Evolutionary conservation across 2,329 filamentous ascomycete species (phyloP).

Genomic region (Exophiala viscosa): DNA sequence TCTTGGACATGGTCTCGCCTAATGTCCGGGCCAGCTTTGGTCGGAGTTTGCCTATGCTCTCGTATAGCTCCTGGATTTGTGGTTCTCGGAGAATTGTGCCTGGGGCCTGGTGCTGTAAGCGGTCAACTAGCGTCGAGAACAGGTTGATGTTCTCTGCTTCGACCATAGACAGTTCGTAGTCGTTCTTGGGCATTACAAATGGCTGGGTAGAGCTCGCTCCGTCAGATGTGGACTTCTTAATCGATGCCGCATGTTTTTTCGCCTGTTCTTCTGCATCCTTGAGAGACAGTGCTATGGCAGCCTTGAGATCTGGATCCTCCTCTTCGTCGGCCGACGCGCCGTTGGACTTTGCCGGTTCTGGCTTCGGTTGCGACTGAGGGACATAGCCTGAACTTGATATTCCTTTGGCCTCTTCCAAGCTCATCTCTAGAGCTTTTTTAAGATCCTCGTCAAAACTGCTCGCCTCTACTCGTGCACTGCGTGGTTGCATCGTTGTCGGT

Average conservation of each 20-base stretch:
- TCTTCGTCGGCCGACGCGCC: conserved; percentile 60
- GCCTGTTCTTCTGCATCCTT: conserved; percentile 99
- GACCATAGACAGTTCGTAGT: conserved; percentile 88
- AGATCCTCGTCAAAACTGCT: conserved; percentile 92
- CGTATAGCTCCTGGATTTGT: conserved; percentile 96
- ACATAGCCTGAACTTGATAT: conserved; percentile 66
- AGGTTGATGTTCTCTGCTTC: conserved; percentile 98
- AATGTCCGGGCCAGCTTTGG: conserved; percentile 94
- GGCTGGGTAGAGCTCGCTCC: conserved; percentile 47
- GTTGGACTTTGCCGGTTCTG: conserved; percentile 39
- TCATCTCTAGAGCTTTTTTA: conserved; percentile 93
- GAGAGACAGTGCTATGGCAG: conserved; percentile 89
- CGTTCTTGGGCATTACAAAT: conserved; percentile 71
- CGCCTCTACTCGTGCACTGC: conserved; percentile 73
- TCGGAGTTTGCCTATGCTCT: conserved; percentile 87
- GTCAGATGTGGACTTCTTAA: conserved; percentile 68
- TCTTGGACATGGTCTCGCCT: conserved; percentile 99
- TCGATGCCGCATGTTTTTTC: conserved; percentile 74
- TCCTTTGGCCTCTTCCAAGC: conserved; percentile 82
- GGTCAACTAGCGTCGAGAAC: conserved; percentile 89
- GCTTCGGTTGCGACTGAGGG: conserved; percentile 54
- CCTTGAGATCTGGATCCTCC: conserved; percentile 88
- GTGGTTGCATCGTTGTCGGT: conserved; percentile 80
- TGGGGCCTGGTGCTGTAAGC: conserved; percentile 88
- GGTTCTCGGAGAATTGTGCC: conserved; percentile 95